Percentiles rank a stretch among this genome's conserved stretches.
These are phyloP conservation scores for Petunia secreta DNA, from an alignment of 257 asterid species.

Conservation along the genomic window DNA sequence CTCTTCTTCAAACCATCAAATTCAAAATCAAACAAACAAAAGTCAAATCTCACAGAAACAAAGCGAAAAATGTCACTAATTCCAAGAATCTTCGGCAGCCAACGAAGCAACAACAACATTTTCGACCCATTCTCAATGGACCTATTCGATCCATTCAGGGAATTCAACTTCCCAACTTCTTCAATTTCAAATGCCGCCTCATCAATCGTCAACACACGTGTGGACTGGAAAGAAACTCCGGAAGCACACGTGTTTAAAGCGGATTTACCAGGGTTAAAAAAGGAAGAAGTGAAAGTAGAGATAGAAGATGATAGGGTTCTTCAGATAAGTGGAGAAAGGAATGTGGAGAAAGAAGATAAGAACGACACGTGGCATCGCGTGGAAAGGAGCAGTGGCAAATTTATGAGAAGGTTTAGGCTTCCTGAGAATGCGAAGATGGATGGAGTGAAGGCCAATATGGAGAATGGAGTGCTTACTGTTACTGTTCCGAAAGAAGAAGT, in stretches of 20 bases:
- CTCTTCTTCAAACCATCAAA: neutral
- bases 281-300: slow-evolving; percentile 17
- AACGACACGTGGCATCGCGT: slow-evolving; percentile 30
- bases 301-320: slow-evolving; percentile 24
- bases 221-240: slow-evolving; percentile 17
- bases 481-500: slow-evolving; percentile 32
- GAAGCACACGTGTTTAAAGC: slow-evolving; percentile 17
- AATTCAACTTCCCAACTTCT: neutral
- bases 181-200: neutral
- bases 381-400: slow-evolving; percentile 31
- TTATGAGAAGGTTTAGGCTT: slow-evolving; percentile 27
- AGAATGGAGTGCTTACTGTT: slow-evolving; percentile 28
- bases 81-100: neutral
- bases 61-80: slow-evolving; percentile 1
- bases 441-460: slow-evolving; percentile 25
- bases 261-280: neutral
- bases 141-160: neutral
- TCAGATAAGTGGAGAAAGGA: slow-evolving; percentile 29
- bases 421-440: slow-evolving; percentile 33
- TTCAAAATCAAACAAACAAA: neutral
- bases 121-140: slow-evolving; percentile 21
- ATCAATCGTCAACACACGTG: neutral
- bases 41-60: neutral
- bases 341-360: slow-evolving; percentile 29
- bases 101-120: neutral